Evolutionary conservation across 257 asterid genomes (phyloP).

Genomic region (Gentiana macrophylla): DNA sequence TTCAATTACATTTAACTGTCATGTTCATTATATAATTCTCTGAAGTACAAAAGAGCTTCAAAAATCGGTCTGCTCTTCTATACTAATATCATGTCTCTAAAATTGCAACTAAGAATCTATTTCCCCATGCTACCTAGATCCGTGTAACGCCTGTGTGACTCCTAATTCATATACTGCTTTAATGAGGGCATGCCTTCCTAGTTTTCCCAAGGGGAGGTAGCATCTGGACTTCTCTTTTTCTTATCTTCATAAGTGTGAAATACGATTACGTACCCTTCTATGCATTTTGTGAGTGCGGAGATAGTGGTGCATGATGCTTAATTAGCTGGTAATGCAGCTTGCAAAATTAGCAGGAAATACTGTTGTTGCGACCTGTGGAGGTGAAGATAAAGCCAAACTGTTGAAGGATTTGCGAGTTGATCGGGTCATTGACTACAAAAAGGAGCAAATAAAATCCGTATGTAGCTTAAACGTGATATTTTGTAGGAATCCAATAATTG

Average conservation of each 20-base stretch:
- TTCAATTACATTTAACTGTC: no score
- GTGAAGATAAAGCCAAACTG: conserved; percentile 75
- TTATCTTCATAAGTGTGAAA: neutral
- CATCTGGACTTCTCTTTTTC: conserved; percentile 1
- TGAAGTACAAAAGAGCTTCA: no score
- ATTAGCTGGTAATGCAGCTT: conserved; percentile 41
- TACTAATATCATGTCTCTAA: no score
- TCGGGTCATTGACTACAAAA: conserved; percentile 82
- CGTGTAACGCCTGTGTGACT: no score
- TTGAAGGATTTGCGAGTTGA: conserved; percentile 85
- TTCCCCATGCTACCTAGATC: no score
- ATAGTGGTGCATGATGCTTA: conserved; percentile 12
- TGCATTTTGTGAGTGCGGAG: conserved; percentile 3
- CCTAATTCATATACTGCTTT: neutral
- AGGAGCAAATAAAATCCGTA: conserved; percentile 70
- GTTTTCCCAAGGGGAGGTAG: neutral
- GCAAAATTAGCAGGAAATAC: conserved; percentile 92
- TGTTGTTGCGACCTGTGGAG: conserved; percentile 93
- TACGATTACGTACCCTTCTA: no score
- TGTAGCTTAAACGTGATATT: conserved; percentile 9
- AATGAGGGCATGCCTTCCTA: conserved; percentile 1
- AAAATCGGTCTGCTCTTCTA: no score
- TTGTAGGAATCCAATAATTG: no score
- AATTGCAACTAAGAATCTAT: no score
- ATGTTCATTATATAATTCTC: no score